Evolutionary conservation across 768 basidiomycete genomes (phyloP).

Genomic region (Trametes cinnabarina): DNA sequence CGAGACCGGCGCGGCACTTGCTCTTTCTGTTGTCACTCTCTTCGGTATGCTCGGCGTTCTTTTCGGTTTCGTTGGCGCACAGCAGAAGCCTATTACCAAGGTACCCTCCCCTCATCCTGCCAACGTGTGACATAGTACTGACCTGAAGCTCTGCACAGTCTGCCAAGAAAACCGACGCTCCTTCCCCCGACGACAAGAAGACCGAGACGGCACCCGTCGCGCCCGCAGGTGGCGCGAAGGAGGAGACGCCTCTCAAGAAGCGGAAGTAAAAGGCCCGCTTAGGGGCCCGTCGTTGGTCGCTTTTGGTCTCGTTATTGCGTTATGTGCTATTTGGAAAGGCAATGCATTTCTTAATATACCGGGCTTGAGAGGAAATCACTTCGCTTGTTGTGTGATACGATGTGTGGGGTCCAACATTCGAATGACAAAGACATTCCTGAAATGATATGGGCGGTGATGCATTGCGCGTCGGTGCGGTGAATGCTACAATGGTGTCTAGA

Average conservation of each 20-base stretch:
- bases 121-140: neutral
- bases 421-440: neutral
- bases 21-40: constrained; percentile 70
- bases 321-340: constrained; percentile 19
- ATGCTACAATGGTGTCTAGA: constrained; percentile 40
- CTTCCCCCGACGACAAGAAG: constrained; percentile 65
- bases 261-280: constrained; percentile 48
- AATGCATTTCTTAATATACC: constrained; percentile 23
- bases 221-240: constrained; percentile 71
- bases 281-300: neutral
- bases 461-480: too few species aligned
- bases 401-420: neutral
- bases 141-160: constrained; percentile 40
- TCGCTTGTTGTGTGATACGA: neutral
- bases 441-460: neutral
- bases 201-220: constrained; percentile 64
- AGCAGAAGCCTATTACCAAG: constrained; percentile 72
- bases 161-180: constrained; percentile 73
- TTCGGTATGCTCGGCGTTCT: constrained; percentile 82
- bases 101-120: constrained; percentile 34
- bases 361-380: constrained; percentile 21
- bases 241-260: constrained; percentile 71
- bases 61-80: constrained; percentile 74
- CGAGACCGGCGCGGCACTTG: constrained; percentile 78
- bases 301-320: constrained; percentile 14